Conservation (phyloP, 176 grass and related monocot species). For the Leersia perrieri region DNA sequence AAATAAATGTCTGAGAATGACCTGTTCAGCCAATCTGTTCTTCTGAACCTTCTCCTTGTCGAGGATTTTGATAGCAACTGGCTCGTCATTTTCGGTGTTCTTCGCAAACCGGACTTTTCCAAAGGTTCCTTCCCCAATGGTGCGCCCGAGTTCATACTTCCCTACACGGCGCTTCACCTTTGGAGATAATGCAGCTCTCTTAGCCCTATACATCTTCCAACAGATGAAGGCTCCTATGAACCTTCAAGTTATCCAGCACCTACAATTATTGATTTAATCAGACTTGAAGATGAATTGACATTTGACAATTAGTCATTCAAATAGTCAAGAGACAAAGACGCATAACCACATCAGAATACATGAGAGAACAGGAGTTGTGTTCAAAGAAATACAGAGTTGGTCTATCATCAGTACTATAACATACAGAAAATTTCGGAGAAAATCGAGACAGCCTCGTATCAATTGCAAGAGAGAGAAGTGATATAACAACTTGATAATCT, state of each 20-base stretch:
- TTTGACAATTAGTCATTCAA: background rate
- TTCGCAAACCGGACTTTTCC: constrained; percentile 91
- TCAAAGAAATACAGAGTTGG: background rate
- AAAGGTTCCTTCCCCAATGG: constrained; percentile 91
- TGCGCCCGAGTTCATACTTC: constrained; percentile 91
- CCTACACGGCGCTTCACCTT: constrained; percentile 93
- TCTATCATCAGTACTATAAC: background rate
- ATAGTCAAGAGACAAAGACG: background rate
- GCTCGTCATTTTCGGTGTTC: constrained; percentile 72
- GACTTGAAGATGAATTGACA: background rate
- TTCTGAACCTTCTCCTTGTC: constrained; percentile 96
- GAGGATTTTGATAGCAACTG: constrained; percentile 96
- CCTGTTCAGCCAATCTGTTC: constrained; percentile 92
- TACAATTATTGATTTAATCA: constrained; percentile 12
- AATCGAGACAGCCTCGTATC: background rate
- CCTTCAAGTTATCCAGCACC: constrained; percentile 31
- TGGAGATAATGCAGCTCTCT: constrained; percentile 58
- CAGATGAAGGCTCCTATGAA: constrained; percentile 32
- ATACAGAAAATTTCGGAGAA: background rate
- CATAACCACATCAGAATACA: background rate
- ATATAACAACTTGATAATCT: background rate
- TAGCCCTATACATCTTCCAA: constrained; percentile 64
- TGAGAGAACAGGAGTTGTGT: no score
- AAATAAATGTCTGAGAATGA: constrained; percentile 25
- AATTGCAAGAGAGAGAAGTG: background rate